These are phyloP conservation scores for Ogataea polymorpha DNA, from an alignment of 805 yeast species.

Conservation along the genomic window DNA sequence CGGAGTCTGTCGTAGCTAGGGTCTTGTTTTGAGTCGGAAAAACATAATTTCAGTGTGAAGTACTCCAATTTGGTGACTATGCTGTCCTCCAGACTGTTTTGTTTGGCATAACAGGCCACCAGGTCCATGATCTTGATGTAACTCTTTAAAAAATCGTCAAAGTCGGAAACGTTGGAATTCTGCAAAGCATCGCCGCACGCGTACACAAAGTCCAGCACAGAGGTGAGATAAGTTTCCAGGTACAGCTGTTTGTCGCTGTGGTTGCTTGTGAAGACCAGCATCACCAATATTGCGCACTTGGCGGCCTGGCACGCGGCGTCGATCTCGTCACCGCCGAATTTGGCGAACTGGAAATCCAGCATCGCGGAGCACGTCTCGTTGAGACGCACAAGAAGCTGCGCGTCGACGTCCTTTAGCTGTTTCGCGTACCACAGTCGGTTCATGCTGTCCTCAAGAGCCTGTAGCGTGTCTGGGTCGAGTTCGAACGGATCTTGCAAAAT, in stretches of 20 bases:
- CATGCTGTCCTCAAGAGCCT: constrained; percentile 23
- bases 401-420: constrained; percentile 17
- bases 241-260: constrained; percentile 43
- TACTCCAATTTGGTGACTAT: constrained; percentile 59
- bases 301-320: constrained; percentile 27
- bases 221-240: constrained; percentile 41
- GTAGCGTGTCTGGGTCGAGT: constrained; percentile 17
- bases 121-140: constrained; percentile 16
- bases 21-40: constrained; percentile 32
- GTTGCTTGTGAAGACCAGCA: constrained; percentile 40
- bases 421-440: constrained; percentile 18
- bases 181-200: constrained; percentile 17
- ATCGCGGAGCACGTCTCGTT: constrained; percentile 32
- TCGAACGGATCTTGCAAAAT: constrained; percentile 25
- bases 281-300: constrained; percentile 35
- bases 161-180: background rate
- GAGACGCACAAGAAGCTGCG: constrained; percentile 32
- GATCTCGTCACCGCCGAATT: constrained; percentile 13
- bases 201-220: constrained; percentile 40
- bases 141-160: background rate
- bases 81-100: constrained; percentile 42
- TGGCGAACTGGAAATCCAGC: constrained; percentile 25
- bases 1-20: constrained; percentile 22
- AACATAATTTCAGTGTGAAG: constrained; percentile 40
- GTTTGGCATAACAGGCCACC: constrained; percentile 16